Evolutionary conservation across 2,329 filamentous ascomycete species (phyloP).

Genomic region (Arachnomyces sp.): DNA sequence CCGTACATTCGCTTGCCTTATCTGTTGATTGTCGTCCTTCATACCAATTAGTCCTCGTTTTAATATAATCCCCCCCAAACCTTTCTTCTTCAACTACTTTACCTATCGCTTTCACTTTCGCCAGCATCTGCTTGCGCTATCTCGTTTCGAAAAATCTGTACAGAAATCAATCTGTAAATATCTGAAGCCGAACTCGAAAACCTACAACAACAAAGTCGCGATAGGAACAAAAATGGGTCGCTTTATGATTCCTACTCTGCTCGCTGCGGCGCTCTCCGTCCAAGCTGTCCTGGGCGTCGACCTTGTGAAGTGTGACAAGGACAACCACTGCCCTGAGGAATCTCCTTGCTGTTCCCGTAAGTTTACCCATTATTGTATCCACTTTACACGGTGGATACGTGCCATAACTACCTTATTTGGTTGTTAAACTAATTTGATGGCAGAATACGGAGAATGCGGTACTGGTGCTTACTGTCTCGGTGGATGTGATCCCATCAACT

Average conservation of each 20-base stretch:
- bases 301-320: conserved; percentile 31
- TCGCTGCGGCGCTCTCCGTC: conserved; percentile 26
- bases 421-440: background rate
- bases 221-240: conserved; percentile 25
- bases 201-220: background rate
- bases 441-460: conserved; percentile 89
- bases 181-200: no score
- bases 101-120: no score
- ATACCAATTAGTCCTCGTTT: no score
- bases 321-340: conserved; percentile 59
- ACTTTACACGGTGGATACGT: no score
- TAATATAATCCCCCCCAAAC: no score
- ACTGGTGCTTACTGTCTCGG: conserved; percentile 91
- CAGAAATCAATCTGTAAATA: no score
- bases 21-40: no score
- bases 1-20: conserved; percentile 13
- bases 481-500: conserved; percentile 84
- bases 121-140: no score
- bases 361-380: conserved; percentile 26
- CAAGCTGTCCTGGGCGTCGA: conserved; percentile 24
- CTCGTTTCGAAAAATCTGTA: no score
- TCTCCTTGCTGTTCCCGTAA: conserved; percentile 74
- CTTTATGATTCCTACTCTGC: conserved; percentile 23
- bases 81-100: no score
- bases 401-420: background rate